phyloP scores from a whole-genome alignment of 192 early-diverging fungal genomes.

The Linnemannia schmuckeri region DNA sequence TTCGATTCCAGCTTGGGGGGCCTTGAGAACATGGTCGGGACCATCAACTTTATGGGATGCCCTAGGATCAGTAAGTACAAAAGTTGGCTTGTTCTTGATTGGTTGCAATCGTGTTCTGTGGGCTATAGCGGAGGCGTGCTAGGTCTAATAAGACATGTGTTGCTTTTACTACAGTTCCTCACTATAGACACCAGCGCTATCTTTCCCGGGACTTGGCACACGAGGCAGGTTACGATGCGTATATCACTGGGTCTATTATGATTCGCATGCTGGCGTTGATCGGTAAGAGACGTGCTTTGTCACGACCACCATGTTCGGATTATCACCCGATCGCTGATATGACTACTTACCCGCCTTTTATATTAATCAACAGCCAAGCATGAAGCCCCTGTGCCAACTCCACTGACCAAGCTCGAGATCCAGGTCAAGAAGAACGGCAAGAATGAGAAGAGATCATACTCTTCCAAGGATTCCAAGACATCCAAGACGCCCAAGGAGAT shows the following conservation, averaged over 20 bases:
- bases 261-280: slow-evolving; percentile 70
- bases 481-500: not conserved
- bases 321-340: not conserved
- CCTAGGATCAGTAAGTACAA: slow-evolving; percentile 29
- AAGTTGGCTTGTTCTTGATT: not conserved
- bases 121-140: not conserved
- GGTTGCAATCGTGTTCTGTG: not conserved
- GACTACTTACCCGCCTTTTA: not conserved
- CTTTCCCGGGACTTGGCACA: slow-evolving; percentile 64
- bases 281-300: not conserved
- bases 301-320: not conserved
- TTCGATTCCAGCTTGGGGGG: slow-evolving; percentile 38
- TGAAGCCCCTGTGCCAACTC: not conserved
- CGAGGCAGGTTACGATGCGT: slow-evolving; percentile 95
- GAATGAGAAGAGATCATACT: not conserved
- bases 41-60: slow-evolving; percentile 33
- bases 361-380: not conserved
- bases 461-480: not conserved
- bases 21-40: slow-evolving; percentile 36
- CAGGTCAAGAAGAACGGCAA: not conserved
- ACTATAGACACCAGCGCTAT: slow-evolving; percentile 64
- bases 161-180: slow-evolving; percentile 51
- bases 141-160: not conserved
- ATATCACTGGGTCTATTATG: slow-evolving; percentile 86
- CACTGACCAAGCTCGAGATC: not conserved